Evolutionary conservation across 768 basidiomycete genomes (phyloP).

Genomic region (Tulasnella calospora): DNA sequence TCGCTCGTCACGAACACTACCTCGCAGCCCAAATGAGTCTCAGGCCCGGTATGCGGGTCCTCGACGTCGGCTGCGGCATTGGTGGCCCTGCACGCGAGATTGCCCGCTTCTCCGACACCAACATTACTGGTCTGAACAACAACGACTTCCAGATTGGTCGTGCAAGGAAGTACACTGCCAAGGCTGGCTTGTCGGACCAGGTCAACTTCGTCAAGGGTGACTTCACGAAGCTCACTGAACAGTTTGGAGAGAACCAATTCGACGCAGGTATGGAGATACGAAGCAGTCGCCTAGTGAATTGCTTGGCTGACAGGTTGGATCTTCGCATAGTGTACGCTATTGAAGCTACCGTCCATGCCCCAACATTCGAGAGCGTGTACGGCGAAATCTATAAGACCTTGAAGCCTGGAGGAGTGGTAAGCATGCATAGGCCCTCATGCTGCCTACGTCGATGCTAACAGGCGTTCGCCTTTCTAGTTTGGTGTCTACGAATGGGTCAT

Average conservation of each 20-base stretch:
- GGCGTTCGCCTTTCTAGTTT: conserved; percentile 35
- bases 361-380: conserved; percentile 93
- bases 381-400: conserved; percentile 87
- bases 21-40: conserved; percentile 82
- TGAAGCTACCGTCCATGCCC: conserved; percentile 96
- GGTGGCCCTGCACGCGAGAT: conserved; percentile 97
- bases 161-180: conserved; percentile 76
- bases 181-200: conserved; percentile 67
- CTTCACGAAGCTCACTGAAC: conserved; percentile 90
- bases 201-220: conserved; percentile 86
- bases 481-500: conserved; percentile 99
- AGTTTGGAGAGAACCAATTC: conserved; percentile 88
- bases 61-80: conserved; percentile 97
- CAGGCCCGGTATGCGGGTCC: conserved; percentile 86
- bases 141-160: conserved; percentile 90
- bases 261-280: conserved; percentile 65
- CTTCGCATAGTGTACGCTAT: conserved; percentile 75
- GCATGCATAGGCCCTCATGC: conserved; percentile 36
- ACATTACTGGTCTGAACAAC: conserved; percentile 87
- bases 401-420: conserved; percentile 90
- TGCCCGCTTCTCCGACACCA: conserved; percentile 79
- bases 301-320: background rate
- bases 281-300: background rate
- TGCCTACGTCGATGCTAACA: background rate
- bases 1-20: conserved; percentile 97